phyloP scores from a whole-genome alignment of 2,329 filamentous ascomycete species.

The Hypoxylon sp. region DNA sequence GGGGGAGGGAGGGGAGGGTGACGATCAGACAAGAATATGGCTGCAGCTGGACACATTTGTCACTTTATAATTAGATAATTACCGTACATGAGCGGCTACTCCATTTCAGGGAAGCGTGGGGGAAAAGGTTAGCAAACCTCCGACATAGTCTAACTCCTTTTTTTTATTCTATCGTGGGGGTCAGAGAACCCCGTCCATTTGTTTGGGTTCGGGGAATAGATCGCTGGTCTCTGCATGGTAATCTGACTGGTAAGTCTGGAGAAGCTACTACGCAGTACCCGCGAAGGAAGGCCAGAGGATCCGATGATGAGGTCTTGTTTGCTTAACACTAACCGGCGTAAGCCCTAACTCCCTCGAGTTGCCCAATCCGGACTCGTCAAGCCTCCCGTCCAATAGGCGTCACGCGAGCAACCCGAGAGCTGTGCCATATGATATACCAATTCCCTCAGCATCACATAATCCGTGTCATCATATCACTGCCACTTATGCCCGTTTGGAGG shows the following conservation, averaged over 20 bases:
- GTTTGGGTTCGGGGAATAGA: constrained; percentile 36
- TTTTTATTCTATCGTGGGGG: constrained; percentile 33
- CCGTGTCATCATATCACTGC: constrained; percentile 35
- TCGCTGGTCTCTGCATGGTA: constrained; percentile 37
- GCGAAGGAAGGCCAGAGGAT: constrained; percentile 25
- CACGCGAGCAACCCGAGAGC: constrained; percentile 34
- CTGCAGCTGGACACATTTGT: constrained; percentile 17
- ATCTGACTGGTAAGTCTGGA: constrained; percentile 39
- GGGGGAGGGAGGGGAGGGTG: constrained; percentile 1
- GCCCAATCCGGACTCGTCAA: constrained; percentile 30
- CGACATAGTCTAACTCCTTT: constrained; percentile 11
- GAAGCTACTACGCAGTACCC: constrained; percentile 18
- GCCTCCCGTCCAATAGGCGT: constrained; percentile 26
- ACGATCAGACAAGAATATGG: constrained; percentile 15
- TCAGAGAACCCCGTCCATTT: constrained; percentile 31
- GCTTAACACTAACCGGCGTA: constrained; percentile 28
- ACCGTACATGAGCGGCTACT: constrained; percentile 18
- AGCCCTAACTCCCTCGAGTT: constrained; percentile 40
- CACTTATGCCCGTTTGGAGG: constrained; percentile 33
- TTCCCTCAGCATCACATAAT: constrained; percentile 39
- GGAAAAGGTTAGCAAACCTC: constrained; percentile 31
- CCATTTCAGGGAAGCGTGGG: constrained; percentile 22
- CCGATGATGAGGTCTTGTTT: constrained; percentile 33
- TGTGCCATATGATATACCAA: constrained; percentile 30
- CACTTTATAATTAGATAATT: constrained; percentile 35